Evolutionary conservation across 1,284 basidiomycete genomes (phyloP).

Genomic region (Prillingera fragicola): DNA sequence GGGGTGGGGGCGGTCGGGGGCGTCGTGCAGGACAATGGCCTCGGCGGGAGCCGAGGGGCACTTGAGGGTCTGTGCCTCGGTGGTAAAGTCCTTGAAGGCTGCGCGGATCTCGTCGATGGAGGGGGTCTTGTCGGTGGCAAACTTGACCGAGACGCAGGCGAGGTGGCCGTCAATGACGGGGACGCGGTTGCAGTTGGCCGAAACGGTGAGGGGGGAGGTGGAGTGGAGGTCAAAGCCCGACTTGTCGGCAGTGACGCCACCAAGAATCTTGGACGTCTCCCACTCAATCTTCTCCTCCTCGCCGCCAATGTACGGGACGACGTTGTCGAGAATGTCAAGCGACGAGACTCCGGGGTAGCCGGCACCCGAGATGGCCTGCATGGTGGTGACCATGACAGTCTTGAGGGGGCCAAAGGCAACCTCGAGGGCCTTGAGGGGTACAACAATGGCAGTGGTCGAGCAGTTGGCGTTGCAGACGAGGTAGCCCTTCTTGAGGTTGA

Average conservation of each 20-base stretch:
- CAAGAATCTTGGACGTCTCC: constrained; percentile 96
- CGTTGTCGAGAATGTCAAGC: constrained; percentile 92
- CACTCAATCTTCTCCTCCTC: constrained; percentile 95
- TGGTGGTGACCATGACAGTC: constrained; percentile 81
- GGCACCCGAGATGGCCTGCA: constrained; percentile 96
- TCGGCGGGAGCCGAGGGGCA: constrained; percentile 82
- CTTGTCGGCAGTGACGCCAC: constrained; percentile 59
- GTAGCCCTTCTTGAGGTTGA: constrained; percentile 78
- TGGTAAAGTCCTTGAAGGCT: constrained; percentile 68
- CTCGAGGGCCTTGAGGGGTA: constrained; percentile 89
- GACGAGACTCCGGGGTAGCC: constrained; percentile 92
- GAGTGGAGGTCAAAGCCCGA: constrained; percentile 80
- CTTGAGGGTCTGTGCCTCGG: constrained; percentile 70
- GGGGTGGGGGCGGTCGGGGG: constrained; percentile 89
- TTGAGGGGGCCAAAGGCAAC: constrained; percentile 89
- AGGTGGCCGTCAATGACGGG: constrained; percentile 90
- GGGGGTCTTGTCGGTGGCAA: constrained; percentile 67
- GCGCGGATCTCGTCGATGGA: constrained; percentile 80
- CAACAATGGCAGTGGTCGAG: constrained; percentile 88
- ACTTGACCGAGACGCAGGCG: constrained; percentile 80
- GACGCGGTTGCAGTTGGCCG: constrained; percentile 86
- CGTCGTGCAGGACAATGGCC: constrained; percentile 88
- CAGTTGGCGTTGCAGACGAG: constrained; percentile 99
- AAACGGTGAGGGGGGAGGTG: constrained; percentile 70
- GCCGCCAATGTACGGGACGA: constrained; percentile 89